phyloP scores from a whole-genome alignment of 805 yeast genomes.

The Saccharomycopsis malanga region DNA sequence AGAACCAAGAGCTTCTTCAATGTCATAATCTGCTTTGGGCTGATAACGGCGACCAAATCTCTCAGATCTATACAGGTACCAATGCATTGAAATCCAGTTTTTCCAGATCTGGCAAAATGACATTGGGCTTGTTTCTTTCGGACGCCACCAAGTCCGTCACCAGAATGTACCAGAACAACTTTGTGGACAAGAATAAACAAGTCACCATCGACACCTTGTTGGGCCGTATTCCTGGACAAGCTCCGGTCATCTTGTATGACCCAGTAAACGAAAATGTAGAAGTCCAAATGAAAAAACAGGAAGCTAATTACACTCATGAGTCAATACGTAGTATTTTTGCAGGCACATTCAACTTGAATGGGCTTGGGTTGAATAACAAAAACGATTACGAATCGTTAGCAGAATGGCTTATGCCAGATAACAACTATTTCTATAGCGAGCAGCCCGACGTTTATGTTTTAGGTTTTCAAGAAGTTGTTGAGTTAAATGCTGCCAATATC shows the following conservation, averaged over 20 bases:
- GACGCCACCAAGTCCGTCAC: conserved; percentile 96
- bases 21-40: conserved; percentile 91
- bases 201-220: conserved; percentile 79
- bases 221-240: conserved; percentile 72
- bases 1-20: not conserved
- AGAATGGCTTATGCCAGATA: conserved; percentile 76
- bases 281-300: conserved; percentile 44
- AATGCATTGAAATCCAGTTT: conserved; percentile 94
- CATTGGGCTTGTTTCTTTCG: conserved; percentile 91
- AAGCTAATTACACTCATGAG: conserved; percentile 50
- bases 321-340: conserved; percentile 59
- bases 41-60: conserved; percentile 94
- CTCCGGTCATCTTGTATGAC: conserved; percentile 69
- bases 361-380: conserved; percentile 35
- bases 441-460: conserved; percentile 79
- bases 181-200: conserved; percentile 87
- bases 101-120: conserved; percentile 82
- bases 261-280: conserved; percentile 84
- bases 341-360: conserved; percentile 87
- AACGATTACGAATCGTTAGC: conserved; percentile 13
- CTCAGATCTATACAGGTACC: conserved; percentile 95
- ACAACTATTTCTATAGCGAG: conserved; percentile 28
- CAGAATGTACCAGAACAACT: conserved; percentile 91
- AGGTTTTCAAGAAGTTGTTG: conserved; percentile 93
- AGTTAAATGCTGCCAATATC: conserved; percentile 85